These are phyloP conservation scores for Aspergillus pseudotamarii DNA, from an alignment of 2,329 filamentous ascomycete genomes.

Conservation along the genomic window DNA sequence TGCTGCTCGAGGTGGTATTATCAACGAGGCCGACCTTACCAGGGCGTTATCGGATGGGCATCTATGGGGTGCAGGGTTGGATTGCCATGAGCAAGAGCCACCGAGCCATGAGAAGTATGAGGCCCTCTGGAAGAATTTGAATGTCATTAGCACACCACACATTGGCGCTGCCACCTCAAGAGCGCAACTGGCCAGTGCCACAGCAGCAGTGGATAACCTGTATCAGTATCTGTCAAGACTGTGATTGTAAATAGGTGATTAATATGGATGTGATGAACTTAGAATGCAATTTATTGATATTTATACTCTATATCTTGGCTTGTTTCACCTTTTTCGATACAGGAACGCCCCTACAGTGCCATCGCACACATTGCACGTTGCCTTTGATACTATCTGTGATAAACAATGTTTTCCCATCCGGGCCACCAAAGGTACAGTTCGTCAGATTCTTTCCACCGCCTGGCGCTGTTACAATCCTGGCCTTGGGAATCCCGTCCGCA, in stretches of 20 bases:
- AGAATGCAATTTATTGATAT: not conserved
- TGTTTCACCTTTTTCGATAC: not conserved
- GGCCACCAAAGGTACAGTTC: not conserved
- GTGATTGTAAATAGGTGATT: not conserved
- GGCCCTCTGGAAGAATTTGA: not conserved
- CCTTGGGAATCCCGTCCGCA: not conserved
- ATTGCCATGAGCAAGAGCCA: not conserved
- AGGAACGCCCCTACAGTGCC: not conserved
- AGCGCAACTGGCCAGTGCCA: not conserved
- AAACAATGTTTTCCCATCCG: not conserved
- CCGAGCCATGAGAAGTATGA: not conserved
- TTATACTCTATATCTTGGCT: not conserved
- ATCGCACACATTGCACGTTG: not conserved
- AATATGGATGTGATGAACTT: not conserved
- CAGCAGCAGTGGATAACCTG: not conserved
- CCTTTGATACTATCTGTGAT: not conserved
- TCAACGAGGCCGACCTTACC: not conserved
- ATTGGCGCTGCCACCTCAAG: not conserved
- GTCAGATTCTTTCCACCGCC: not conserved
- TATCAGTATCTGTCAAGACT: not conserved
- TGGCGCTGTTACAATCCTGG: not conserved
- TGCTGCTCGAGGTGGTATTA: not conserved
- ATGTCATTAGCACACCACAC: not conserved
- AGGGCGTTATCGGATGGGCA: not conserved
- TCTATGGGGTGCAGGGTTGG: not conserved